Base-by-base conservation (phyloP, 2,329 filamentous ascomycete genomes). In the Xylariaceae sp. region DNA sequence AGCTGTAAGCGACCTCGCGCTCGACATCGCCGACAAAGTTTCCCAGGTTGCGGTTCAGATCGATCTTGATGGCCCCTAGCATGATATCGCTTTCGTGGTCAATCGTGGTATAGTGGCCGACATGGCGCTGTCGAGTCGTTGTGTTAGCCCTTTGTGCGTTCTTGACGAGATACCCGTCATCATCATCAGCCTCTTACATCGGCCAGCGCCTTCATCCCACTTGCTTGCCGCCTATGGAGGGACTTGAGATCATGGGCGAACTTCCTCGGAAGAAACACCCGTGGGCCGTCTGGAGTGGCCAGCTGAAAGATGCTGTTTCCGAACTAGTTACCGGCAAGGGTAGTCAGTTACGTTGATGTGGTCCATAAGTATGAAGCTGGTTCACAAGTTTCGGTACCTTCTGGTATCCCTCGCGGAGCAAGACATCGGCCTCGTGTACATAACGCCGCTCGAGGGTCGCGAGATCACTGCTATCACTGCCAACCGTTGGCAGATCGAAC, bases 51-150 rank as follows among this genome's bases (percentile, higher is more conserved):
- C 52, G 51, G 19, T 54, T 56, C 5, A 56, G 41, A 39, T 55
- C 51, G 32, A 56, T 54, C 39, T 56, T 55, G 38, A 56, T 55
- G 1, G 53, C 45, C 4, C 52, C 51, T 4, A 56, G 33, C 52
- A 56, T 56, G 9, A 55, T 48, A 26, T 56, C 53, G 35, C 53
- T 56, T 31, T 56, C 54, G 26, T 56, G 54, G 26, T 53, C 51
- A n/a, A 56, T 56, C 5, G 51, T 56, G 9, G 54, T 56, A 16
- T 55, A 56, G 17, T 54, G 44, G 3, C 54, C 54, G 18, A 56
- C 49, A 35, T 53, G 53, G 18, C 54, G 51, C 53, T 56, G 17
- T 14, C 14, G 2, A 9, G 21, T 44, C 12, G 45, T 32, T 4
- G n/a, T 27, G 19, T 36, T 21, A 40, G 37, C 16, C 8, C 5